Evolutionary conservation across 176 grass and related monocot species (phyloP).

Genomic region (Echinochloa phyllopogon): DNA sequence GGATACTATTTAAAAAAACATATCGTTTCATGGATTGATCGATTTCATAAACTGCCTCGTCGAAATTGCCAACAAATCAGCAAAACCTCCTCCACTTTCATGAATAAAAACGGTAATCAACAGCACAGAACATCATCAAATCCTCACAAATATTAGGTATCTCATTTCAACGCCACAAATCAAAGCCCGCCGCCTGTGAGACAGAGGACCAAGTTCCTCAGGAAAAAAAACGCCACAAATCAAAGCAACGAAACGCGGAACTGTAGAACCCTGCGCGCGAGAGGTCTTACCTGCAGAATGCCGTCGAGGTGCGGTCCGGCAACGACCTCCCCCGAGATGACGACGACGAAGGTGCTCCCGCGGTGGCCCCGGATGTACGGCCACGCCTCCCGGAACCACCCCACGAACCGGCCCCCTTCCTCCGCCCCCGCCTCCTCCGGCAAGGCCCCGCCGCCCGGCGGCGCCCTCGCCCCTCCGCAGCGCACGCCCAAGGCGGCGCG

Average conservation of each 20-base stretch:
- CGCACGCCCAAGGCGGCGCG: neutral
- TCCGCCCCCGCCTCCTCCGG: neutral
- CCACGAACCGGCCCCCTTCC: constrained; percentile 68
- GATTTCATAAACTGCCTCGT: neutral
- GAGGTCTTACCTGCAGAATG: constrained; percentile 67
- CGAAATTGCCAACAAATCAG: neutral
- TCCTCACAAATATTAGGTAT: neutral
- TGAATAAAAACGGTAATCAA: neutral
- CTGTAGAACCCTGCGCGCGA: neutral
- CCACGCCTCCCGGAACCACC: constrained; percentile 86
- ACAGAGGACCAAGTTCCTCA: too few species aligned
- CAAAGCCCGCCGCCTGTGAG: too few species aligned
- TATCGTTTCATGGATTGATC: neutral
- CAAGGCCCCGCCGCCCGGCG: neutral
- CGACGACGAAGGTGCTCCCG: constrained; percentile 84
- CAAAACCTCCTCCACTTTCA: neutral
- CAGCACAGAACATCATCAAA: neutral
- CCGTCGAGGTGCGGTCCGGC: constrained; percentile 65
- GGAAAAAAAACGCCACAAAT: too few species aligned
- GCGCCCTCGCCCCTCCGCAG: neutral
- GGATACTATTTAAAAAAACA: neutral
- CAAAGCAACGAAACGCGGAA: neutral
- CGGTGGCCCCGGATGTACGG: constrained; percentile 85
- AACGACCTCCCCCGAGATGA: constrained; percentile 79
- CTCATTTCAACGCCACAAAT: too few species aligned